These are phyloP conservation scores for Trichoderma afroharzianum DNA, from an alignment of 2,329 filamentous ascomycete species.

Conservation along the genomic window DNA sequence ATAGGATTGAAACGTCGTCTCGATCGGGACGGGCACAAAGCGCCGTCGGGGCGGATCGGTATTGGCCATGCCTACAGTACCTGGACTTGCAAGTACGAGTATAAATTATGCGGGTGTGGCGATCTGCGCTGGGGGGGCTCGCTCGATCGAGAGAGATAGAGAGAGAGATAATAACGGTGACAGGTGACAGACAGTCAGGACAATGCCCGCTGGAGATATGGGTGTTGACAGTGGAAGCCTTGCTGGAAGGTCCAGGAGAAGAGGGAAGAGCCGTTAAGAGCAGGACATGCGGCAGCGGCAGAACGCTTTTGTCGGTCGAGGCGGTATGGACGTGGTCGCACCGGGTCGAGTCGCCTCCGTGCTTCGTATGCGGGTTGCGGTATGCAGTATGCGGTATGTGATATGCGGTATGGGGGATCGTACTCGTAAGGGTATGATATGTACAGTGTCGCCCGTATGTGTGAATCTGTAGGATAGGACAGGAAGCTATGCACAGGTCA, in stretches of 20 bases:
- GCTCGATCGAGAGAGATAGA: neutral
- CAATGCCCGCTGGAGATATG: neutral
- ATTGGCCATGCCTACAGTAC: conserved; percentile 33
- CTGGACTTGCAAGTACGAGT: neutral
- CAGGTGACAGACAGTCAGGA: neutral
- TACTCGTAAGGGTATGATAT: neutral
- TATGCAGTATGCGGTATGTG: neutral
- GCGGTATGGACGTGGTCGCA: conserved; percentile 9
- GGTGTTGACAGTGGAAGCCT: neutral
- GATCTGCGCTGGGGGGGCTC: neutral
- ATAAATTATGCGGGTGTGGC: conserved; percentile 5
- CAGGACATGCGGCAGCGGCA: conserved; percentile 7
- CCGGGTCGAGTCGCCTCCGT: neutral
- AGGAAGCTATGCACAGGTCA: neutral
- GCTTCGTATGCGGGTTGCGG: neutral
- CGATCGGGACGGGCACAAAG: conserved; percentile 67
- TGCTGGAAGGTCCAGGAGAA: conserved; percentile 8
- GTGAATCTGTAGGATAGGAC: neutral
- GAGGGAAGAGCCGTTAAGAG: conserved; percentile 2
- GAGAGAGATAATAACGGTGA: neutral
- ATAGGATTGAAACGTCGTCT: conserved; percentile 64
- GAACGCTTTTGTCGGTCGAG: conserved; percentile 1
- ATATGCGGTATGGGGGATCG: neutral
- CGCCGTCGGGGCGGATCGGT: conserved; percentile 48
- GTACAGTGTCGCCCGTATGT: neutral